phyloP scores from a whole-genome alignment of 2,329 filamentous ascomycete genomes.

The Dichotomopilus funicola region DNA sequence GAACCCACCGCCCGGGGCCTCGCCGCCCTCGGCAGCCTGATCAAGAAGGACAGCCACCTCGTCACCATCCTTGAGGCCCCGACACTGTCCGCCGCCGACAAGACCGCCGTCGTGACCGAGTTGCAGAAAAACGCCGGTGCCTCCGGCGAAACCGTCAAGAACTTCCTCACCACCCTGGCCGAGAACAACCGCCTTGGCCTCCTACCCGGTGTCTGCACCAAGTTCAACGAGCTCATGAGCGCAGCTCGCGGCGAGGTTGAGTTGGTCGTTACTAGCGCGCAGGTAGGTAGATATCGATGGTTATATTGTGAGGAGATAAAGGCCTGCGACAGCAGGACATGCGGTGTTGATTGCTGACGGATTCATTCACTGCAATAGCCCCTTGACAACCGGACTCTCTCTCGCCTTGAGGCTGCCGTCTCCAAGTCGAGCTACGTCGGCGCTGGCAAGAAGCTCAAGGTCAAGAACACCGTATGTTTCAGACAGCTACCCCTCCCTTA shows the following conservation, averaged over 20 bases:
- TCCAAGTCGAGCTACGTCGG: constrained; percentile 83
- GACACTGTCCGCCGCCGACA: constrained; percentile 71
- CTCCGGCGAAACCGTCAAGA: constrained; percentile 79
- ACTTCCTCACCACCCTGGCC: constrained; percentile 84
- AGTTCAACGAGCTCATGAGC: constrained; percentile 82
- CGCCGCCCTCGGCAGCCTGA: constrained; percentile 59
- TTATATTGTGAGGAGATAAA: neutral
- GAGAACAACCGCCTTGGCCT: constrained; percentile 93
- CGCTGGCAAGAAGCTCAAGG: constrained; percentile 94
- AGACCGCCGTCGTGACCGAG: constrained; percentile 78
- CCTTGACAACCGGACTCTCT: constrained; percentile 80
- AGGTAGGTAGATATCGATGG: constrained; percentile 52
- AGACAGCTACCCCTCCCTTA: neutral
- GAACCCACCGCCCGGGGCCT: constrained; percentile 81
- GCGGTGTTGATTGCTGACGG: constrained; percentile 21
- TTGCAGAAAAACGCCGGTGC: constrained; percentile 74
- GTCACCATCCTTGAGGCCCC: constrained; percentile 68
- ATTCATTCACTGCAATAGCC: constrained; percentile 42
- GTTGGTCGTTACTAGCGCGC: constrained; percentile 82
- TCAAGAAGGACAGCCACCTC: constrained; percentile 82
- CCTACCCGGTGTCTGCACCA: constrained; percentile 73
- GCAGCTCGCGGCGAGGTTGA: constrained; percentile 90
- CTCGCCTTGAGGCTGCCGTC: constrained; percentile 79
- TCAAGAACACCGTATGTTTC: constrained; percentile 70
- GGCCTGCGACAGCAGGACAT: neutral